Evolutionary conservation across 31 red algal genomes (phyloP).

Genomic region (Odonthalia washingtoniensis): DNA sequence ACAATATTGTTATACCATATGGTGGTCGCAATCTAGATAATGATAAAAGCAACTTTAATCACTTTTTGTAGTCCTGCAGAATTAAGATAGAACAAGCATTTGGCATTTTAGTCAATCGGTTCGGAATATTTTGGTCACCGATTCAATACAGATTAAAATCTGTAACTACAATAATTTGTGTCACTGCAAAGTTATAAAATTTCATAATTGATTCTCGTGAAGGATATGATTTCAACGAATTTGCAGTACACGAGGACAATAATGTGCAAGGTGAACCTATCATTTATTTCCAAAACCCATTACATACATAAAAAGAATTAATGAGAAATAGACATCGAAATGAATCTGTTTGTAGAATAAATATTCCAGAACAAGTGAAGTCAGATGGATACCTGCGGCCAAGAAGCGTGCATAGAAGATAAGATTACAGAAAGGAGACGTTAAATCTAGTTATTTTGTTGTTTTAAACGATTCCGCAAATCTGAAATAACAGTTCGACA

Average conservation of each 20-base stretch:
- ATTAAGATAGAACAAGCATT: background rate
- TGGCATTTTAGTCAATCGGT: background rate
- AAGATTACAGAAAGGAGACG: too few relatives aligned
- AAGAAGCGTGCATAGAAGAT: too few relatives aligned
- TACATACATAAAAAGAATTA: too few relatives aligned
- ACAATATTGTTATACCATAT: background rate
- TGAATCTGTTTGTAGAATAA: too few relatives aligned
- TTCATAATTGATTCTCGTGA: background rate
- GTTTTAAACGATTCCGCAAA: too few relatives aligned
- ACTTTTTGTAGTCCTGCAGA: background rate
- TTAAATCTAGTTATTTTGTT: too few relatives aligned
- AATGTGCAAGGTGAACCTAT: background rate
- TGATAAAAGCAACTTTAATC: too few relatives aligned
- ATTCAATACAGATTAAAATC: background rate
- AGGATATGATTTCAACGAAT: background rate
- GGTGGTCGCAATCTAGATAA: background rate
- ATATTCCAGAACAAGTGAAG: too few relatives aligned
- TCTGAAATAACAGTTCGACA: too few relatives aligned
- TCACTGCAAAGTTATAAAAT: background rate
- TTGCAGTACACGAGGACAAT: background rate
- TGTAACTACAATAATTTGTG: background rate
- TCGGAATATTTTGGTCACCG: conserved; percentile 2
- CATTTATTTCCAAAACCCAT: too few relatives aligned
- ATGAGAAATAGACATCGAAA: too few relatives aligned
- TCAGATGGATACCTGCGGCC: too few relatives aligned